Conservation (phyloP, 495 filamentous ascomycete genomes). For the Darksidea phi region DNA sequence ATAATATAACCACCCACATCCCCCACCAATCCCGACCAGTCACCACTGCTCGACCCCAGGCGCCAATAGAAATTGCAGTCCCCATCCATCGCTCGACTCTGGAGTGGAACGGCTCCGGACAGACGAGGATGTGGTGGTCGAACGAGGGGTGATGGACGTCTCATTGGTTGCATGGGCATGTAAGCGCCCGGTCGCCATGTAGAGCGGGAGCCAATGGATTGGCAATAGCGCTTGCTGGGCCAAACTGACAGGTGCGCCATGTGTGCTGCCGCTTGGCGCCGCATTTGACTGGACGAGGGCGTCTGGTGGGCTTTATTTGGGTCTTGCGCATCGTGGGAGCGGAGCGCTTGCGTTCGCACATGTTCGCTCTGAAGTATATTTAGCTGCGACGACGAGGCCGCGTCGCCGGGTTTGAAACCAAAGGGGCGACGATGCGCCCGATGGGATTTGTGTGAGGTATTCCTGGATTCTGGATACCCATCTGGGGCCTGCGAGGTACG, state of each 20-base stretch:
- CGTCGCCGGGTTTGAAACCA: background rate
- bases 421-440: background rate
- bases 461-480: background rate
- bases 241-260: background rate
- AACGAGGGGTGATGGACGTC: background rate
- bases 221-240: background rate
- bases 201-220: background rate
- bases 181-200: background rate
- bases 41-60: too few relatives aligned
- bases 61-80: too few relatives aligned
- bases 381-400: background rate
- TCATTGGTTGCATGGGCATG: background rate
- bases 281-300: background rate
- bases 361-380: background rate
- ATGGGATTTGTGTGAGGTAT: background rate
- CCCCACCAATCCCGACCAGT: too few relatives aligned
- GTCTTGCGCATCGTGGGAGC: background rate
- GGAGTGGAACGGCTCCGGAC: too few relatives aligned
- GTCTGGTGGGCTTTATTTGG: background rate
- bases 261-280: background rate
- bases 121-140: background rate
- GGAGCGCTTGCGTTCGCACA: background rate
- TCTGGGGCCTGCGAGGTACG: background rate
- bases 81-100: too few relatives aligned
- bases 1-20: too few relatives aligned